Percentiles rank a stretch among this genome's conserved stretches.
Conservation (phyloP, 2,329 filamentous ascomycete species). For the Zasmidium citrigriseum region DNA sequence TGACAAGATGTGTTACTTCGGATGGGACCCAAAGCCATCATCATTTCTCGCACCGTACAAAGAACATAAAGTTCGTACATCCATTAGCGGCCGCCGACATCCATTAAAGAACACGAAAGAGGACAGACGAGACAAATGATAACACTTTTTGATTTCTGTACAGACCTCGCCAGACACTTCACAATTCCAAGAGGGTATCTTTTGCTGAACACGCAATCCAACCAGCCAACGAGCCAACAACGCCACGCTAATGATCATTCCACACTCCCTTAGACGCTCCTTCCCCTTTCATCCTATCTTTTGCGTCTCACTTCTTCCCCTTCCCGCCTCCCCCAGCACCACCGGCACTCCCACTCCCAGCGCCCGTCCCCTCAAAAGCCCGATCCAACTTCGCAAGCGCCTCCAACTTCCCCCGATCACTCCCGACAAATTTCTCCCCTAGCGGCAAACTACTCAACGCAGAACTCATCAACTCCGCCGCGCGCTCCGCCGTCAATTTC, state of each 20-base stretch:
- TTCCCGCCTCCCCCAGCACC: too few relatives aligned
- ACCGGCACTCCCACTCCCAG: not conserved
- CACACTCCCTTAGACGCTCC: not conserved
- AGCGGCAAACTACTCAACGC: slow-evolving; percentile 48
- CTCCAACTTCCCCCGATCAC: slow-evolving; percentile 46
- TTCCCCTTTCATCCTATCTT: too few relatives aligned
- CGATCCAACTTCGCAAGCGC: slow-evolving; percentile 49
- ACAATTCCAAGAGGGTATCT: not conserved
- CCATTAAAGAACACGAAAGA: too few relatives aligned
- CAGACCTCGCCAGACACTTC: too few relatives aligned
- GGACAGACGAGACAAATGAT: too few relatives aligned
- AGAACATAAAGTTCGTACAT: too few relatives aligned
- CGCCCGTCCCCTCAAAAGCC: slow-evolving; percentile 30
- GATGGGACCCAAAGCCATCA: too few relatives aligned
- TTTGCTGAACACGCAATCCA: not conserved
- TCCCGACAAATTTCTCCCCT: slow-evolving; percentile 34
- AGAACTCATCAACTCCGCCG: slow-evolving; percentile 50
- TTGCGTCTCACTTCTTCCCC: not conserved
- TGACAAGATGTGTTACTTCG: too few relatives aligned
- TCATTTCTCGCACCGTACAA: too few relatives aligned
- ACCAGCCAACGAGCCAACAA: not conserved
- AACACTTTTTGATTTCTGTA: too few relatives aligned
- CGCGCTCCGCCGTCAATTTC: slow-evolving; percentile 41
- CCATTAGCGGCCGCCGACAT: too few relatives aligned
- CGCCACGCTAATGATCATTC: not conserved